Percentiles rank a stretch among this genome's conserved stretches.
These are phyloP conservation scores for Globisporangium iwayamae DNA, from an alignment of 352 stramenopile species.

Conservation along the genomic window DNA sequence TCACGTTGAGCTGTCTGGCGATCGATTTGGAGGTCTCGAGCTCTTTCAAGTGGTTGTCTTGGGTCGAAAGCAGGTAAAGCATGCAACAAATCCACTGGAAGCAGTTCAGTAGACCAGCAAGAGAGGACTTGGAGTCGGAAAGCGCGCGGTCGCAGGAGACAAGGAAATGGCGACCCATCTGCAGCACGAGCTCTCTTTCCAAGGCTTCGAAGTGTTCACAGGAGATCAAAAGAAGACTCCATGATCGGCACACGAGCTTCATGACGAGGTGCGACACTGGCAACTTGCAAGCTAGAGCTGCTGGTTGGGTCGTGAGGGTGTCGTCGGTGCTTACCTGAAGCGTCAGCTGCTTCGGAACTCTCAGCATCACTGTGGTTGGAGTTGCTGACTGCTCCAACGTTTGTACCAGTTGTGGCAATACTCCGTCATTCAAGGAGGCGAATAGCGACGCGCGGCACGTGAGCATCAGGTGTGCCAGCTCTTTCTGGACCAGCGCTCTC, in stretches of 20 bases:
- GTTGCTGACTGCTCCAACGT: neutral
- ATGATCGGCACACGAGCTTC: slow-evolving; percentile 32
- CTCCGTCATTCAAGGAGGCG: neutral
- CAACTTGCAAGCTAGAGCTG: slow-evolving; percentile 11
- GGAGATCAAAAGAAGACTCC: slow-evolving; percentile 17
- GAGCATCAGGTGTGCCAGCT: slow-evolving; percentile 10
- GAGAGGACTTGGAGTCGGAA: slow-evolving; percentile 21
- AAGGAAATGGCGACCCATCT: slow-evolving; percentile 27
- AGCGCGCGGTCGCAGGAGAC: slow-evolving; percentile 20
- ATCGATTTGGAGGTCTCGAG: slow-evolving; percentile 9
- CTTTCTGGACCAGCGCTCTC: slow-evolving; percentile 6
- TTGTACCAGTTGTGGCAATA: slow-evolving; percentile 10
- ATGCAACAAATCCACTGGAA: slow-evolving; percentile 36
- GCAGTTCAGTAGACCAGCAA: slow-evolving; percentile 24
- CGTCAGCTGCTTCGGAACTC: neutral
- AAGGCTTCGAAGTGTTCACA: slow-evolving; percentile 1
- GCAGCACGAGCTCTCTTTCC: slow-evolving; percentile 16
- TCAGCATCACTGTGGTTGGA: neutral
- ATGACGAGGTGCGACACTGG: slow-evolving; percentile 20
- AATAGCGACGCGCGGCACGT: slow-evolving; percentile 8
- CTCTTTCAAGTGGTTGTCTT: slow-evolving; percentile 17
- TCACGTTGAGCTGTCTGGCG: slow-evolving; percentile 28
- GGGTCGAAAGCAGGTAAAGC: slow-evolving; percentile 10
- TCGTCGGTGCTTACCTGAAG: neutral
- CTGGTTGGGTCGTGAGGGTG: neutral